Evolutionary conservation across 176 grass and related monocot species (phyloP).

Genomic region (Saccharum spontaneum): DNA sequence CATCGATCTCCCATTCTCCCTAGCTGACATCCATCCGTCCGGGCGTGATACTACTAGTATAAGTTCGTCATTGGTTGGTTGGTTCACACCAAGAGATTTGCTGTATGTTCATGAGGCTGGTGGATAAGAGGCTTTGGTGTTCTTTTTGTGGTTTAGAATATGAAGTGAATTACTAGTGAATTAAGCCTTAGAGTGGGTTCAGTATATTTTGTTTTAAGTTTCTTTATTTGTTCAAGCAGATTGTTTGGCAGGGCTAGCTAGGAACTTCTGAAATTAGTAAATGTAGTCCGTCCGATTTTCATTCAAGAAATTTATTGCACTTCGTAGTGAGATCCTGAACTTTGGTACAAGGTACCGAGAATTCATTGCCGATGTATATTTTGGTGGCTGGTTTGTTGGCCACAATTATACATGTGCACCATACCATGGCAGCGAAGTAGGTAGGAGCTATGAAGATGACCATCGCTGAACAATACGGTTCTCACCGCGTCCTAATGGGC

Average conservation of each 20-base stretch:
- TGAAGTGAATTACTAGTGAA: not conserved
- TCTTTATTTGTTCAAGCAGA: not conserved
- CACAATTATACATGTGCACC: not conserved
- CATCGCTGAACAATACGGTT: constrained; percentile 11
- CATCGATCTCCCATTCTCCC: too few species aligned
- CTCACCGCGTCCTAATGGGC: not conserved
- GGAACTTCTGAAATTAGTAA: not conserved
- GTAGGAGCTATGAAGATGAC: not conserved
- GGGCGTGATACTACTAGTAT: not conserved
- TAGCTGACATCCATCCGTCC: too few species aligned
- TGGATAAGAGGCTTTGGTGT: constrained; percentile 18
- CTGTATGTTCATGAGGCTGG: not conserved
- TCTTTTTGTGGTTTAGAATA: not conserved
- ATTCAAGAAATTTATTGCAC: constrained; percentile 30
- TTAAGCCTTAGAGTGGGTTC: constrained; percentile 5
- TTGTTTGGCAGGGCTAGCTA: constrained; percentile 18
- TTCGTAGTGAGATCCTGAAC: not conserved
- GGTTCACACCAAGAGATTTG: not conserved
- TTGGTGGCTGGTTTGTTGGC: not conserved
- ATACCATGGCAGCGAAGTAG: constrained; percentile 3
- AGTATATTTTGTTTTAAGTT: not conserved
- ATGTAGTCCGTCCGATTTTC: not conserved
- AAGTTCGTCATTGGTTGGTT: not conserved
- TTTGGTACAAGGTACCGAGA: not conserved
- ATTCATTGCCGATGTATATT: not conserved